Evolutionary conservation across 129 eudicot genomes (phyloP), one percentile per base, ranked within the genome.

Genomic region (Oenanthe sinensis): DNA sequence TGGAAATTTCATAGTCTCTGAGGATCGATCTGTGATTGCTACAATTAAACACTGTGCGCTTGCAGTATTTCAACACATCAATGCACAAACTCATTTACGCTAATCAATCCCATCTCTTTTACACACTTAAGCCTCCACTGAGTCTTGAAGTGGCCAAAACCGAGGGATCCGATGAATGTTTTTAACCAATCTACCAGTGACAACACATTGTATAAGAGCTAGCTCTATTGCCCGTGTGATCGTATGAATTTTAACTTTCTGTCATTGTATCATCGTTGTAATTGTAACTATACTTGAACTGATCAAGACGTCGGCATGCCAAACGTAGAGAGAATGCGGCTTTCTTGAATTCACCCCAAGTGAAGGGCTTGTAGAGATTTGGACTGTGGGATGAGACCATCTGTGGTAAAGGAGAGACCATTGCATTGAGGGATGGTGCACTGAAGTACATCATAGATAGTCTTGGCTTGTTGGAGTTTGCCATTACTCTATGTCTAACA

Each of bases 401-500:
- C 47, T 89, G 83, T 5, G 90, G 83, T 58, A 88, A 45, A 0
- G 99, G 97, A n/a, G 89, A 87, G 71, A 95, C 81, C 81, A 82
- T 47, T 39, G 90, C 88, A 24, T 85, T 78, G 14, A 87, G 60
- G 2, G 98, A 79, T 0, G 98, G 98, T 2, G 97, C 97, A 20
- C 93, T 97, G 50, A 95, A 95, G 74, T 85, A 95, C 85, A 95
- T 91, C 81, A 86, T 88, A 16, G 98, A 95, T 83, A 85, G 77
- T 77, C 98, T 91, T 14, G 91, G 58, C 76, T 75, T 91, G 40
- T 22, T 70, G 8, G 86, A 37, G 68, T 88, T 87, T 42, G 93
- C 91, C 80, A 95, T 36, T 16, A 87, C 98, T 83, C 96, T 85
- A 62, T 95, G 98, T 40, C 91, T 91, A 75, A 89, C 98, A 43